Evolutionary conservation across 306 rosid species (phyloP).

Genomic region (Bauhinia variegata): DNA sequence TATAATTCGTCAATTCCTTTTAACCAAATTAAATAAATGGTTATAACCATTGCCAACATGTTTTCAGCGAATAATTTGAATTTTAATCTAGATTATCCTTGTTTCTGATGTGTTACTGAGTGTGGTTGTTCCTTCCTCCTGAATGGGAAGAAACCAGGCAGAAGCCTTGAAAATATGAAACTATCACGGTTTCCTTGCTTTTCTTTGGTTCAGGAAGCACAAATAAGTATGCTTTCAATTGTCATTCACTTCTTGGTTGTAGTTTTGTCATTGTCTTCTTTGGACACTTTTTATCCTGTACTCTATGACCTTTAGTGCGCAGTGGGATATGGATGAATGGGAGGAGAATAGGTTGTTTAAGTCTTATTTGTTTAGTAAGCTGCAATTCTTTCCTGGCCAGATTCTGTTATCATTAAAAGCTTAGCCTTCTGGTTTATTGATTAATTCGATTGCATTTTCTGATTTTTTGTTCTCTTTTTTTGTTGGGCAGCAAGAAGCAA

Average conservation of each 20-base stretch:
- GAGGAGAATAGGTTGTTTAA: conserved; percentile 3
- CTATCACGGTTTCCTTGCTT: not conserved
- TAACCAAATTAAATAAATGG: not conserved
- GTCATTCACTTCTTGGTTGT: too few relatives aligned
- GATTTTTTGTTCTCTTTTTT: conserved; percentile 18
- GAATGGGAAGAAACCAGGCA: conserved; percentile 11
- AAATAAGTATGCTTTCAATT: conserved; percentile 13
- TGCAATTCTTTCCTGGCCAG: not conserved
- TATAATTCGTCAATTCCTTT: conserved; percentile 8
- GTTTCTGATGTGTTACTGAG: not conserved
- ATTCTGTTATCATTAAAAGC: conserved; percentile 19
- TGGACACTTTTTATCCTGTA: not conserved
- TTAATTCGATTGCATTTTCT: conserved; percentile 26
- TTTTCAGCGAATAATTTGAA: conserved; percentile 9
- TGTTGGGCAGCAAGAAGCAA: conserved; percentile 70
- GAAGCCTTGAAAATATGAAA: not conserved
- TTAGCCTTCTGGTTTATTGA: conserved; percentile 18
- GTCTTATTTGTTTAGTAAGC: not conserved
- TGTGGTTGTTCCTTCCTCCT: not conserved
- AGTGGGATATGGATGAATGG: not conserved
- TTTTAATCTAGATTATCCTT: not conserved
- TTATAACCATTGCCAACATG: not conserved
- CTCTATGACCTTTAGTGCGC: not conserved
- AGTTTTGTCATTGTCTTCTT: too few relatives aligned
- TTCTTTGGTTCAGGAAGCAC: conserved; percentile 7